These are phyloP conservation scores for Pittosporum tobira DNA, from an alignment of 129 eudicot genomes.

Conservation along the genomic window DNA sequence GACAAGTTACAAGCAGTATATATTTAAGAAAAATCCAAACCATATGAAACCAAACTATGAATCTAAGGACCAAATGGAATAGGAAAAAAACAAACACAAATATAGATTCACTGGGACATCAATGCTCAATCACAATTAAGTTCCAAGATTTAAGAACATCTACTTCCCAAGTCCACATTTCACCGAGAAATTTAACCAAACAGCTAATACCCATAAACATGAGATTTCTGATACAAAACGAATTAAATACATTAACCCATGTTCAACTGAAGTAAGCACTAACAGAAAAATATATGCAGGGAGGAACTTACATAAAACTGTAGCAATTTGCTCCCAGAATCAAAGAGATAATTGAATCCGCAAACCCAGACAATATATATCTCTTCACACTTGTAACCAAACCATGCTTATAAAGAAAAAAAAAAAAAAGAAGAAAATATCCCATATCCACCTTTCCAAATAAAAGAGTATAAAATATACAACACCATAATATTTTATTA, in stretches of 20 bases:
- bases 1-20: too few species aligned
- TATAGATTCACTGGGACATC: background rate
- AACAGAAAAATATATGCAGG: constrained; percentile 1
- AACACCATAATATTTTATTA: too few species aligned
- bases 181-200: background rate
- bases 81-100: background rate
- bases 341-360: constrained; percentile 30
- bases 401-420: constrained; percentile 10
- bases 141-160: background rate
- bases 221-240: constrained; percentile 1
- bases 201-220: constrained; percentile 10
- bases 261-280: constrained; percentile 1
- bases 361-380: constrained; percentile 27
- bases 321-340: constrained; percentile 14
- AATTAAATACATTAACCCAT: constrained; percentile 8
- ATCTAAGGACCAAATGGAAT: background rate
- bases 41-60: too few species aligned
- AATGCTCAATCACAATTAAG: background rate
- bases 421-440: constrained; percentile 18
- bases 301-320: constrained; percentile 27
- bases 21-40: too few species aligned
- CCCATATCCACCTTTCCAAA: constrained; percentile 26
- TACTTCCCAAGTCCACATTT: background rate
- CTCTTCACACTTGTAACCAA: constrained; percentile 8
- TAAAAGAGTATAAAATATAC: constrained; percentile 26